These are phyloP conservation scores for Trichoderma sp. DNA, from an alignment of 2,329 filamentous ascomycete species.

Conservation along the genomic window DNA sequence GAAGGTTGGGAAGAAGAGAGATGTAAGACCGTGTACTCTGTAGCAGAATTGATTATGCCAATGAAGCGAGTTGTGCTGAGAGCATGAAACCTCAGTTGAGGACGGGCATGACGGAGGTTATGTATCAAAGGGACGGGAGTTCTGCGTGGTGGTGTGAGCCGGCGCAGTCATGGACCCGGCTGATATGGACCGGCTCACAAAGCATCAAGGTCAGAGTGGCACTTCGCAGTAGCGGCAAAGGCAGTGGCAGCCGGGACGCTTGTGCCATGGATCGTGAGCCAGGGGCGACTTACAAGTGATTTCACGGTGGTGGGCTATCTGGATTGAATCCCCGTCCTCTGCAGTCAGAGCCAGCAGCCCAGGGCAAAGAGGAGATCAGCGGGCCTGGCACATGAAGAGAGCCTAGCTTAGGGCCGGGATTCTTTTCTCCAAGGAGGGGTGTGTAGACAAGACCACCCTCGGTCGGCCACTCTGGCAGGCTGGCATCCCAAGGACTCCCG, in stretches of 20 bases:
- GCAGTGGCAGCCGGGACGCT: slow-evolving; percentile 27
- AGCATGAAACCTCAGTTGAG: slow-evolving; percentile 14
- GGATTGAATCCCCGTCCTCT: slow-evolving; percentile 26
- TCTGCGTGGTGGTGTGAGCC: slow-evolving; percentile 26
- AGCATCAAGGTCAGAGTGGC: slow-evolving; percentile 19
- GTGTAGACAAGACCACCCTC: slow-evolving; percentile 16
- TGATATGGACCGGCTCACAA: slow-evolving; percentile 28
- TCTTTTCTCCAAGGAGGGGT: slow-evolving; percentile 16
- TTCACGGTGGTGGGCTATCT: slow-evolving; percentile 29
- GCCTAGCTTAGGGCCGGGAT: slow-evolving; percentile 25
- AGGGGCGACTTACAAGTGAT: slow-evolving; percentile 19
- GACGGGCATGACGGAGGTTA: slow-evolving; percentile 33
- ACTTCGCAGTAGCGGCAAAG: slow-evolving; percentile 28
- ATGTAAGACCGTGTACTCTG: background rate
- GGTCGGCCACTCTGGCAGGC: slow-evolving; percentile 15
- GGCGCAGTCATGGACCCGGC: slow-evolving; percentile 24
- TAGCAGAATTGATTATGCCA: slow-evolving; percentile 13
- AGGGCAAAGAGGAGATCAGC: slow-evolving; percentile 29
- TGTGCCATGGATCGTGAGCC: slow-evolving; percentile 28
- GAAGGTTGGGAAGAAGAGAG: background rate
- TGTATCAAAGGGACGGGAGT: slow-evolving; percentile 31
- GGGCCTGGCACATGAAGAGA: slow-evolving; percentile 29
- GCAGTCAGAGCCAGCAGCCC: slow-evolving; percentile 25
- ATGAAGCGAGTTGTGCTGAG: slow-evolving; percentile 26
- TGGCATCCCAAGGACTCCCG: slow-evolving; percentile 25